Evolutionary conservation across 2,329 filamentous ascomycete genomes (phyloP).

Genomic region (Cladophialophora chaetospira): DNA sequence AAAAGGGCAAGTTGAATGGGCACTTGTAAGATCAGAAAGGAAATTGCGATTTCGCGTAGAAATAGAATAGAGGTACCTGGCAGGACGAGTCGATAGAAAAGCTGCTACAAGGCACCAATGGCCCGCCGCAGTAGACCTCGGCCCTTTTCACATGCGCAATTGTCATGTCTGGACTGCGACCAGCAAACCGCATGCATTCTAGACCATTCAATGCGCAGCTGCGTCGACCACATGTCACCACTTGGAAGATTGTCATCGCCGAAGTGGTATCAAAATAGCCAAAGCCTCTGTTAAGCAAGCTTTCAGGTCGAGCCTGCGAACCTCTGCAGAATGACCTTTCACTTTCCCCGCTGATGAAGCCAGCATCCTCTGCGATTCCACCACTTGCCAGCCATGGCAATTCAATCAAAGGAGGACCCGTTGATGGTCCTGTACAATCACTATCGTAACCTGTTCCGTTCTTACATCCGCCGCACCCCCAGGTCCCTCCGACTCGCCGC

Average conservation of each 20-base stretch:
- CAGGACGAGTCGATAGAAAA: too few species aligned
- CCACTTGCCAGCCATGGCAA: slow-evolving; percentile 65
- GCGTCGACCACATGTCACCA: background rate
- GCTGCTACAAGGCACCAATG: background rate
- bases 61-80: too few species aligned
- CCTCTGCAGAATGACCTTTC: background rate
- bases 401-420: slow-evolving; percentile 78
- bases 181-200: background rate
- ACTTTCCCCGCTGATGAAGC: background rate
- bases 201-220: slow-evolving; percentile 1
- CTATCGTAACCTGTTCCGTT: slow-evolving; percentile 53
- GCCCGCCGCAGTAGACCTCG: background rate
- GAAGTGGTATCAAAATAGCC: too few species aligned
- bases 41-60: too few species aligned
- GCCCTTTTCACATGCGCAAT: background rate
- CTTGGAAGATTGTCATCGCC: background rate
- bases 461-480: slow-evolving; percentile 64
- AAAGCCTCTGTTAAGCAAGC: too few species aligned
- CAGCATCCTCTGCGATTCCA: slow-evolving; percentile 4
- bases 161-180: background rate
- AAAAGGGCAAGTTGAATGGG: slow-evolving; percentile 45
- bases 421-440: slow-evolving; percentile 67
- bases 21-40: slow-evolving; percentile 13
- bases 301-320: background rate
- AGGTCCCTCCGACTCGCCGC: slow-evolving; percentile 72